A percentile compares a stretch with the other conserved stretches of the same genome.
phyloP scores from a whole-genome alignment of 2,329 filamentous ascomycete species.

The Botryotinia globosa region DNA sequence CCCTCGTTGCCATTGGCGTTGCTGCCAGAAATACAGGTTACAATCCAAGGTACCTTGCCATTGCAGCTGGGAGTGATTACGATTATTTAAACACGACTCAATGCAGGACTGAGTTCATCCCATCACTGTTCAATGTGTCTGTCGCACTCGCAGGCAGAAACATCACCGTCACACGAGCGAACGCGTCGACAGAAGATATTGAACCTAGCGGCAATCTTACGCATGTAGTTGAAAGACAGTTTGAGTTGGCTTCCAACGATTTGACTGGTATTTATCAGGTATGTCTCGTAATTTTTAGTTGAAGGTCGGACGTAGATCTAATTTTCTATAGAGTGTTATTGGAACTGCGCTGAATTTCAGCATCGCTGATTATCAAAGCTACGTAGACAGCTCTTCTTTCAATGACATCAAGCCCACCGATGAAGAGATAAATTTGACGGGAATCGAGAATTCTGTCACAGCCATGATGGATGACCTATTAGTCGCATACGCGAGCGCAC shows the following conservation, averaged over 20 bases:
- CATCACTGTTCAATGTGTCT: too few relatives aligned
- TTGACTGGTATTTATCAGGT: slow-evolving; percentile 30
- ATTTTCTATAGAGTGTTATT: neutral
- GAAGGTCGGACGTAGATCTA: neutral
- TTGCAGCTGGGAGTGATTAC: too few relatives aligned
- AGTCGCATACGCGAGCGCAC: slow-evolving; percentile 38
- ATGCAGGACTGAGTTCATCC: too few relatives aligned
- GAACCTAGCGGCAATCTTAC: too few relatives aligned
- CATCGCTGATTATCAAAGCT: slow-evolving; percentile 17
- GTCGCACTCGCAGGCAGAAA: too few relatives aligned
- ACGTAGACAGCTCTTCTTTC: neutral
- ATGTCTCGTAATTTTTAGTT: neutral
- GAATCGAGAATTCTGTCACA: slow-evolving; percentile 16
- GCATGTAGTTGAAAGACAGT: slow-evolving; percentile 17
- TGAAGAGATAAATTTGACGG: slow-evolving; percentile 6
- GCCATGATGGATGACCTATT: slow-evolving; percentile 31
- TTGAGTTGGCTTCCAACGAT: slow-evolving; percentile 29
- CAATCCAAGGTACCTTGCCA: too few relatives aligned
- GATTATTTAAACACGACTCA: too few relatives aligned
- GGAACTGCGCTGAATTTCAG: slow-evolving; percentile 21
- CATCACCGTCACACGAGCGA: too few relatives aligned
- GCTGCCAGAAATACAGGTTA: too few relatives aligned
- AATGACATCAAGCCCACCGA: neutral
- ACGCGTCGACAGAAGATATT: too few relatives aligned
- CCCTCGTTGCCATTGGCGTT: too few relatives aligned